A percentile compares a stretch with the other conserved stretches of the same genome.
phyloP scores from a whole-genome alignment of 768 basidiomycete species.

The Calocera cornea region DNA sequence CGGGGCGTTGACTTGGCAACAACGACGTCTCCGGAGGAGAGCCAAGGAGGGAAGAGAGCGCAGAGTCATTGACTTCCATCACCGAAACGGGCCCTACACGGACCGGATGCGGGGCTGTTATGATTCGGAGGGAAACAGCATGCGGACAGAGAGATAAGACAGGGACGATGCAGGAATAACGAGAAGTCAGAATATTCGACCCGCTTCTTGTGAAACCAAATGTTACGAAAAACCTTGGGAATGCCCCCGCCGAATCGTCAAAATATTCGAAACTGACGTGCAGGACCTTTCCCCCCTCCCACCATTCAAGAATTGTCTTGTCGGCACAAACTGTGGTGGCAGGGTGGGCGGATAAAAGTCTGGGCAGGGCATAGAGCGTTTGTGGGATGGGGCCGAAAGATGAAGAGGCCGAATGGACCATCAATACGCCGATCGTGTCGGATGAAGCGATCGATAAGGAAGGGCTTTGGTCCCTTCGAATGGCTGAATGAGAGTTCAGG shows the following conservation, averaged over 20 bases:
- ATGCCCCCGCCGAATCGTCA: neutral
- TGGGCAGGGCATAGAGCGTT: too few relatives aligned
- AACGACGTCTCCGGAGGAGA: neutral
- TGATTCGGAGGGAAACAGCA: too few relatives aligned
- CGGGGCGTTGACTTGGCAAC: constrained; percentile 4
- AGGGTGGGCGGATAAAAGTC: too few relatives aligned
- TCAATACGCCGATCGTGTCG: neutral
- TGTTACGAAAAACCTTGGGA: neutral
- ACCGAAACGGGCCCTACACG: too few relatives aligned
- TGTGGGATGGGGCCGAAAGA: too few relatives aligned
- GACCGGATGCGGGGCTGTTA: too few relatives aligned
- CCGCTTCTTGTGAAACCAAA: neutral
- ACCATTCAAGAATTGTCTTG: too few relatives aligned
- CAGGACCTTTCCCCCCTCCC: neutral
- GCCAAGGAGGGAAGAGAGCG: neutral
- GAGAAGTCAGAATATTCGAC: neutral
- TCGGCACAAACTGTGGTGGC: too few relatives aligned
- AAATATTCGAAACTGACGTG: neutral
- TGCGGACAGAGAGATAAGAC: too few relatives aligned
- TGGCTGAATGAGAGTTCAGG: neutral
- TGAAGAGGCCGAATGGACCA: neutral
- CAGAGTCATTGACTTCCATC: too few relatives aligned
- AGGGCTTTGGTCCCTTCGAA: neutral
- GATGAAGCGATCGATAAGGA: neutral
- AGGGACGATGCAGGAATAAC: too few relatives aligned